phyloP scores from a whole-genome alignment of 768 basidiomycete genomes.

The Gloeophyllum trabeum region DNA sequence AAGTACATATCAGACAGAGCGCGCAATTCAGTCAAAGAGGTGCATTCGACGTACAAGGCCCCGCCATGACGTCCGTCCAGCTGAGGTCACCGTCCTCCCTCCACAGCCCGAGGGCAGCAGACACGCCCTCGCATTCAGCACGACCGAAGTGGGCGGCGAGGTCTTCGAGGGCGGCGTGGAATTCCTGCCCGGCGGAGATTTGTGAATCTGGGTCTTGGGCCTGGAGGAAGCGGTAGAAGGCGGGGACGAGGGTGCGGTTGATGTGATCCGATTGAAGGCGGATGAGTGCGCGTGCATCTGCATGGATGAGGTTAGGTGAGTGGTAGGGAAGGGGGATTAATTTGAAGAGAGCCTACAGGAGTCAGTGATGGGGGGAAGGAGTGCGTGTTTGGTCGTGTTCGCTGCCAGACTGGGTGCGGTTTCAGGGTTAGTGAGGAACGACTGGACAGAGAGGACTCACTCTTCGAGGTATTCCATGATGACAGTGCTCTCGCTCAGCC shows the following conservation, averaged over 20 bases:
- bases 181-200: slow-evolving; percentile 39
- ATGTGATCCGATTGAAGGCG: slow-evolving; percentile 62
- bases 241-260: slow-evolving; percentile 51
- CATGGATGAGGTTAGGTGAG: background rate
- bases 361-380: slow-evolving; percentile 45
- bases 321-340: background rate
- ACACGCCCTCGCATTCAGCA: slow-evolving; percentile 31
- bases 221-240: slow-evolving; percentile 69
- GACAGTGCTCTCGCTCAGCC: slow-evolving; percentile 71
- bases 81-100: slow-evolving; percentile 43
- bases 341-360: slow-evolving; percentile 35
- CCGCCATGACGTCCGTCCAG: slow-evolving; percentile 57
- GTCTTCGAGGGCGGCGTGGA: slow-evolving; percentile 34
- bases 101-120: slow-evolving; percentile 47
- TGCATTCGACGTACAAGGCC: slow-evolving; percentile 41
- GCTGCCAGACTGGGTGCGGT: slow-evolving; percentile 32
- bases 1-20: background rate
- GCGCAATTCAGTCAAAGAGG: background rate
- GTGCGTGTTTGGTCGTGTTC: slow-evolving; percentile 32
- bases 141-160: slow-evolving; percentile 47
- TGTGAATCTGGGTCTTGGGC: slow-evolving; percentile 49
- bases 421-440: background rate
- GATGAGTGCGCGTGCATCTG: slow-evolving; percentile 58
- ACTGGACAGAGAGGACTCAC: slow-evolving; percentile 27
- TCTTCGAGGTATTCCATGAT: slow-evolving; percentile 75